These are phyloP conservation scores for Globisporangium carolinianum DNA, from an alignment of 352 stramenopile species.

Conservation along the genomic window DNA sequence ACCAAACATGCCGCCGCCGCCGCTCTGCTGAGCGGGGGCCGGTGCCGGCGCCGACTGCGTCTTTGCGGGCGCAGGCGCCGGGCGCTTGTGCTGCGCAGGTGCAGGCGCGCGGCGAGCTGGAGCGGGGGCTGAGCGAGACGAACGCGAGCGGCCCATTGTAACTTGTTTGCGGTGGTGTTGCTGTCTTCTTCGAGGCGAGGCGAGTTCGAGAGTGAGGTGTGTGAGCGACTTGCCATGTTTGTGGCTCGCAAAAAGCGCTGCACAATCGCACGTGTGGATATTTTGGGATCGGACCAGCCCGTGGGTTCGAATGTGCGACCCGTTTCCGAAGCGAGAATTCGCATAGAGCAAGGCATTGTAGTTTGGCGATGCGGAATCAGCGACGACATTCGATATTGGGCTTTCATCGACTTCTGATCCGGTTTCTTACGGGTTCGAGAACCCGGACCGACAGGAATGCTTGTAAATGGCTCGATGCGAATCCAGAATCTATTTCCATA, in stretches of 20 bases:
- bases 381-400: no score
- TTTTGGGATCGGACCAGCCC: slow-evolving; percentile 3
- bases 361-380: no score
- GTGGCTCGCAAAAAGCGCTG: no score
- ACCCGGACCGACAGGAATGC: no score
- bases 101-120: slow-evolving; percentile 36
- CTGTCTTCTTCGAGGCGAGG: slow-evolving; percentile 15
- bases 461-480: no score
- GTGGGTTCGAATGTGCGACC: slow-evolving; percentile 8
- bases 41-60: slow-evolving; percentile 45
- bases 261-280: not conserved
- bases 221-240: no score
- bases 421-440: no score
- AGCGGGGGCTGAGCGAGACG: slow-evolving; percentile 38
- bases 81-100: slow-evolving; percentile 19
- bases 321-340: no score
- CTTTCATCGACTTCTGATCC: no score
- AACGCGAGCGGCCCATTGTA: slow-evolving; percentile 62
- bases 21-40: slow-evolving; percentile 38
- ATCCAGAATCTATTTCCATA: no score
- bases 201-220: slow-evolving; percentile 16
- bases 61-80: slow-evolving; percentile 41
- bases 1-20: slow-evolving; percentile 86
- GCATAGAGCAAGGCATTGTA: no score
- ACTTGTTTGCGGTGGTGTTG: slow-evolving; percentile 12